Percentiles rank a stretch among this genome's conserved stretches.
These are phyloP conservation scores for Cruciata laevipes DNA, from an alignment of 257 asterid genomes.

Conservation along the genomic window DNA sequence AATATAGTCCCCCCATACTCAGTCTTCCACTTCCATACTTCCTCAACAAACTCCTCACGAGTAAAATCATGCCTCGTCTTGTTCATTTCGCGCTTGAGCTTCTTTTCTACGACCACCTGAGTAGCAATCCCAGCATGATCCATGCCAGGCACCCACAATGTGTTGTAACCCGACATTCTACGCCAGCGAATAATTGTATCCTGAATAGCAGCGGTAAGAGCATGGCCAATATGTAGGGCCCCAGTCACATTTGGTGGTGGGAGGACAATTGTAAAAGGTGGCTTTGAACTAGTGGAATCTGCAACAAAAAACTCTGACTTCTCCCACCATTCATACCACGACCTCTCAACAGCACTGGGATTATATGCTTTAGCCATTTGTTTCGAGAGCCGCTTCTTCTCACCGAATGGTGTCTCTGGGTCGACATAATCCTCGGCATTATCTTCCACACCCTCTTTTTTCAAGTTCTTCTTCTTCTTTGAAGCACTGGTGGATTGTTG, in stretches of 20 bases:
- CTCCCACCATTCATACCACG: conserved; percentile 71
- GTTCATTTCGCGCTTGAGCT: conserved; percentile 62
- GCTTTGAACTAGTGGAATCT: conserved; percentile 71
- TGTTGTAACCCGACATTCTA: conserved; percentile 90
- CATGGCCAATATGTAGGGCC: conserved; percentile 94
- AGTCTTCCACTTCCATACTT: conserved; percentile 91
- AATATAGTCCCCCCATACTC: conserved; percentile 82
- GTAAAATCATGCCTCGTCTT: conserved; percentile 74
- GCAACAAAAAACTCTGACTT: conserved; percentile 71
- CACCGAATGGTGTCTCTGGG: conserved; percentile 70
- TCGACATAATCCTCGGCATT: conserved; percentile 63
- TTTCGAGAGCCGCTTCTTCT: conserved; percentile 64
- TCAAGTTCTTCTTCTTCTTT: conserved; percentile 58
- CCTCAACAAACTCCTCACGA: conserved; percentile 52
- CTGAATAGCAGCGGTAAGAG: conserved; percentile 92
- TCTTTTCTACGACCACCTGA: conserved; percentile 96
- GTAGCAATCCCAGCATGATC: conserved; percentile 99
- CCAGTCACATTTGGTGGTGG: conserved; percentile 99
- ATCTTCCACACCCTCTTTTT: conserved; percentile 57
- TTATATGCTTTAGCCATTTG: conserved; percentile 79
- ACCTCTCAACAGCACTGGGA: conserved; percentile 71
- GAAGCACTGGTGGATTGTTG: conserved; percentile 10
- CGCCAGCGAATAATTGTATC: conserved; percentile 91
- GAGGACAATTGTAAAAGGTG: conserved; percentile 78
- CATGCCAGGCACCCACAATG: conserved; percentile 90